Evolutionary conservation across 1,284 basidiomycete genomes (phyloP).

Genomic region (Phlebopus sp.): DNA sequence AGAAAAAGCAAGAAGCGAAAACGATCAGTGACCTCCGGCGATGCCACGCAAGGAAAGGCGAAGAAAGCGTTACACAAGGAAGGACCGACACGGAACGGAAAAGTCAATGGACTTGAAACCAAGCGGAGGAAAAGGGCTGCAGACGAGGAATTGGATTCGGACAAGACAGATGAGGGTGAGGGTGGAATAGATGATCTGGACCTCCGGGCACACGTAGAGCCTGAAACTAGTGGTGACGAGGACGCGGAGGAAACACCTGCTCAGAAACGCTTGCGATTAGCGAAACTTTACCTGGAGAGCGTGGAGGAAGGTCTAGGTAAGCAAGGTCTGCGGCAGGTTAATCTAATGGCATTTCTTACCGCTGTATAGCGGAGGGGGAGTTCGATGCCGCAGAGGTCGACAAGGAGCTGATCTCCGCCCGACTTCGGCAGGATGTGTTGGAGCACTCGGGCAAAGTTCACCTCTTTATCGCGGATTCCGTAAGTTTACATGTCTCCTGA

Average conservation of each 20-base stretch:
- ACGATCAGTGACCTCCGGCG: conserved; percentile 39
- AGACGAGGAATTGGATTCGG: conserved; percentile 75
- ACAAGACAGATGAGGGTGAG: conserved; percentile 57
- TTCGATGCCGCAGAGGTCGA: conserved; percentile 95
- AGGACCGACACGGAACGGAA: conserved; percentile 11
- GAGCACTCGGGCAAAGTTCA: conserved; percentile 86
- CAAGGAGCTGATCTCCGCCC: conserved; percentile 84
- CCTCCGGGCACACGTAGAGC: conserved; percentile 59
- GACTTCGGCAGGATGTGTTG: conserved; percentile 86
- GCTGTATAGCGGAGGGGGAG: conserved; percentile 66
- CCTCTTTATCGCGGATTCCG: conserved; percentile 71
- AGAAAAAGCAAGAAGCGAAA: conserved; percentile 72
- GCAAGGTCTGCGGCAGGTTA: conserved; percentile 24
- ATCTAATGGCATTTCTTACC: conserved; percentile 2
- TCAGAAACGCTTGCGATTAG: conserved; percentile 88
- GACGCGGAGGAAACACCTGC: conserved; percentile 90
- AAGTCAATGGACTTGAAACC: conserved; percentile 26
- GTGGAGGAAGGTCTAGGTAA: conserved; percentile 77
- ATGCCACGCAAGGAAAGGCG: conserved; percentile 14
- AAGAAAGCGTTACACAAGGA: conserved; percentile 29
- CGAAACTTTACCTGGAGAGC: conserved; percentile 86
- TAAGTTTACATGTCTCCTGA: conserved; percentile 33
- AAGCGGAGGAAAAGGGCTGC: conserved; percentile 35
- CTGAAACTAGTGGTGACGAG: conserved; percentile 69
- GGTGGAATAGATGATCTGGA: conserved; percentile 79